Evolutionary conservation across 371 early-diverging fungal species (phyloP).

Genomic region (Actinomortierella wolfii): DNA sequence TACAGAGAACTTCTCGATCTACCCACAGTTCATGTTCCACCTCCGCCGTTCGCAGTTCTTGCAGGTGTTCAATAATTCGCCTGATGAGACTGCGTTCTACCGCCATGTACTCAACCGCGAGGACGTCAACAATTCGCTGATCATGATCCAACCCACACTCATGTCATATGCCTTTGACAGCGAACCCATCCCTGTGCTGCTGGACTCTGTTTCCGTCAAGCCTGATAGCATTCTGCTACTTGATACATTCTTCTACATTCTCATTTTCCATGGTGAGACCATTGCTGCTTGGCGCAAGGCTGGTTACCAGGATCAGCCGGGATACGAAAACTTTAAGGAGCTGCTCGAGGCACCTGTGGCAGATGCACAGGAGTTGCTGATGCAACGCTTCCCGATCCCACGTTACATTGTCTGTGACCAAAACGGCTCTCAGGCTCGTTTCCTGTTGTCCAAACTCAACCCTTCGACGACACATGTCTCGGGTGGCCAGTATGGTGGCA

Average conservation of each 20-base stretch:
- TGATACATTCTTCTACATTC: constrained; percentile 98
- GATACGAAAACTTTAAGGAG: constrained; percentile 94
- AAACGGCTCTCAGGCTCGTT: constrained; percentile 99
- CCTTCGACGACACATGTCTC: constrained; percentile 96
- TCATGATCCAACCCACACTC: constrained; percentile 99
- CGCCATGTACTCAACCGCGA: constrained; percentile 94
- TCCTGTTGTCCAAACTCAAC: constrained; percentile 98
- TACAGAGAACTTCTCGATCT: constrained; percentile 94
- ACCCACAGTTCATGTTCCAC: constrained; percentile 99
- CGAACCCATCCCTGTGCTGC: constrained; percentile 92
- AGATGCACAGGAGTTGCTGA: constrained; percentile 91
- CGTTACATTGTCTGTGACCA: constrained; percentile 98
- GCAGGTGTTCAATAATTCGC: constrained; percentile 99
- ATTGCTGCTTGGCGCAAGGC: constrained; percentile 94
- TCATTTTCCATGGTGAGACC: constrained; percentile 95
- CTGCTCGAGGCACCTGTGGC: constrained; percentile 89
- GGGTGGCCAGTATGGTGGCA: constrained; percentile 66
- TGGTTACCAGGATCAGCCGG: constrained; percentile 88
- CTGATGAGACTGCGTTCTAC: constrained; percentile 99
- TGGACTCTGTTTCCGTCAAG: constrained; percentile 97
- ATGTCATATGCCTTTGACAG: constrained; percentile 92
- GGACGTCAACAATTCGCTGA: constrained; percentile 94
- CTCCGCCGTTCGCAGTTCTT: constrained; percentile 97
- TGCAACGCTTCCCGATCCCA: constrained; percentile 98
- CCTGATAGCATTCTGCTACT: constrained; percentile 96